Evolutionary conservation across 2,329 filamentous ascomycete genomes (phyloP).

Genomic region (Thyridium curvatum): DNA sequence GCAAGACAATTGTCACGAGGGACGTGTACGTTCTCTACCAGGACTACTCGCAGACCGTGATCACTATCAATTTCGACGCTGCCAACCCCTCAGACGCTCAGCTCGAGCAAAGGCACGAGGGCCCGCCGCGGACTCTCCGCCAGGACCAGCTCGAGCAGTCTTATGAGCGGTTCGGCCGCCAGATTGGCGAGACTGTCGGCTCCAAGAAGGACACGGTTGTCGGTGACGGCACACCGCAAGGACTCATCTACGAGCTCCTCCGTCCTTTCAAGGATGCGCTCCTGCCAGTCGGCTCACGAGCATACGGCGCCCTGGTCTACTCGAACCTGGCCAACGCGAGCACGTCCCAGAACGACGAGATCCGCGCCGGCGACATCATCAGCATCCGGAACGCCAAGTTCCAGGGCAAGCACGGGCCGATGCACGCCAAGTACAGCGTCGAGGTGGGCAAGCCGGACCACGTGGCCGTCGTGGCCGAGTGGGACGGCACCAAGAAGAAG

Average conservation of each 20-base stretch:
- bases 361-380: slow-evolving; percentile 84
- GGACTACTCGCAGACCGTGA: slow-evolving; percentile 92
- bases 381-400: slow-evolving; percentile 90
- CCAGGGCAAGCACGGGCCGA: slow-evolving; percentile 88
- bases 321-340: slow-evolving; percentile 92
- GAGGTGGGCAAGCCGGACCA: slow-evolving; percentile 89
- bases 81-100: slow-evolving; percentile 65
- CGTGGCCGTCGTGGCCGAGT: slow-evolving; percentile 86
- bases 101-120: slow-evolving; percentile 81
- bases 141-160: slow-evolving; percentile 91
- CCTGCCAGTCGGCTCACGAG: slow-evolving; percentile 75
- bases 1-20: slow-evolving; percentile 67
- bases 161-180: slow-evolving; percentile 74
- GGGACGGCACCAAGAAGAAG: slow-evolving; percentile 99
- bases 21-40: slow-evolving; percentile 85
- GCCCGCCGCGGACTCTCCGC: slow-evolving; percentile 71
- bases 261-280: slow-evolving; percentile 68
- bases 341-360: slow-evolving; percentile 85
- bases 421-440: slow-evolving; percentile 87
- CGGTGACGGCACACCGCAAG: slow-evolving; percentile 75
- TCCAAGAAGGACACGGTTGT: slow-evolving; percentile 74
- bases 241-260: slow-evolving; percentile 73
- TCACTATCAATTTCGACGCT: slow-evolving; percentile 74
- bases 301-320: slow-evolving; percentile 90
- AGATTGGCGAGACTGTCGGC: slow-evolving; percentile 64